A percentile compares a stretch with the other conserved stretches of the same genome.
phyloP scores from a whole-genome alignment of 2,329 filamentous ascomycete genomes.

The Aspergillus sojae region DNA sequence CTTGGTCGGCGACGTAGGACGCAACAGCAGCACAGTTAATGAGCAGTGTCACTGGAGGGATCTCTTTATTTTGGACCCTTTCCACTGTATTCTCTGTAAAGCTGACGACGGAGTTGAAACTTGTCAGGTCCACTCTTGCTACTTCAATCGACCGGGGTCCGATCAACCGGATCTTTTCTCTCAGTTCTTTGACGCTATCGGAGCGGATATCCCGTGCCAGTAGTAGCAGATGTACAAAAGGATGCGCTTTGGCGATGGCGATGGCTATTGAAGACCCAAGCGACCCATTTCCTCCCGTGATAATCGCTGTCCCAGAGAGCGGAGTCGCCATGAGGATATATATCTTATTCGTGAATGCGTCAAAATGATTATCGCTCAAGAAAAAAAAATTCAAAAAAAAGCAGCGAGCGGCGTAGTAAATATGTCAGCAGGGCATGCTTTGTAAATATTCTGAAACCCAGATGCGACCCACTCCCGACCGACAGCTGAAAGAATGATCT shows the following conservation, averaged over 20 bases:
- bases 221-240: constrained; percentile 39
- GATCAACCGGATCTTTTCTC: constrained; percentile 33
- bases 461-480: not conserved
- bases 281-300: constrained; percentile 39
- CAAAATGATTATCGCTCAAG: not conserved
- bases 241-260: constrained; percentile 39
- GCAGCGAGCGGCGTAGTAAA: not conserved
- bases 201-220: constrained; percentile 33
- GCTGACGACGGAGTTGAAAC: constrained; percentile 34
- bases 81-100: constrained; percentile 37
- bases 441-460: constrained; percentile 1
- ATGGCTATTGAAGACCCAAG: constrained; percentile 40
- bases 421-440: constrained; percentile 2
- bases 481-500: not conserved
- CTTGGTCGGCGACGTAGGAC: constrained; percentile 35
- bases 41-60: constrained; percentile 37
- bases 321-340: constrained; percentile 32
- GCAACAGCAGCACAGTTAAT: constrained; percentile 38
- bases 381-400: not conserved
- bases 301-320: constrained; percentile 40
- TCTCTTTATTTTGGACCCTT: constrained; percentile 35
- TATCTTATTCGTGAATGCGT: not conserved
- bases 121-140: constrained; percentile 33
- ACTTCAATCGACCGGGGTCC: constrained; percentile 39
- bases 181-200: constrained; percentile 32